A percentile compares a stretch with the other conserved stretches of the same genome.
Conservation (phyloP, 164 flowering plant genomes). For the Dillenia turbinata region DNA sequence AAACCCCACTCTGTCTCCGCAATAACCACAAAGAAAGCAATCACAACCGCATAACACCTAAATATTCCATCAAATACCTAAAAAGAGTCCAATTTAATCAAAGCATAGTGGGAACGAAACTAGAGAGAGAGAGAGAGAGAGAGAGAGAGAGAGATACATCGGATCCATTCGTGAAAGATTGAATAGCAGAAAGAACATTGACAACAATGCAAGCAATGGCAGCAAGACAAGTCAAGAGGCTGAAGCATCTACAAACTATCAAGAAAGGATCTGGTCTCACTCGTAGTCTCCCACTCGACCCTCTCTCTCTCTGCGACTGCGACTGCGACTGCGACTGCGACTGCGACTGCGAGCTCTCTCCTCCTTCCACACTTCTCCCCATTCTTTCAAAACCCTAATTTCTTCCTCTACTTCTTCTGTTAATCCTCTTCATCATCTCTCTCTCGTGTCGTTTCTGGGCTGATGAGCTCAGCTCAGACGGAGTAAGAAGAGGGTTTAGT, state of each 20-base stretch:
- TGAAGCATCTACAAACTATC: slow-evolving; percentile 68
- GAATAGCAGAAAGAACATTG: slow-evolving; percentile 66
- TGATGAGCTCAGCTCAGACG: too few species aligned
- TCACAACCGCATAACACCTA: slow-evolving; percentile 78
- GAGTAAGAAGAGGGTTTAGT: too few species aligned
- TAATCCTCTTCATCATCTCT: too few species aligned
- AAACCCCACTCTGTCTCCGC: slow-evolving; percentile 94
- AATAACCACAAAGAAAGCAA: slow-evolving; percentile 65
- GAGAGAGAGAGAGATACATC: slow-evolving; percentile 40
- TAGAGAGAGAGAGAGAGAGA: neutral
- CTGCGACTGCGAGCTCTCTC: slow-evolving; percentile 3
- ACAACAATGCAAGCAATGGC: slow-evolving; percentile 73
- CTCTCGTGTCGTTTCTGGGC: too few species aligned
- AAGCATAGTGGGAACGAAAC: too few species aligned
- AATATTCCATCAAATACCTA: slow-evolving; percentile 93
- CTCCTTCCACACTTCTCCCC: slow-evolving; percentile 14
- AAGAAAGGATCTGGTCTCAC: slow-evolving; percentile 50
- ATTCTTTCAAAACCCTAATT: neutral
- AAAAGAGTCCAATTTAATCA: neutral
- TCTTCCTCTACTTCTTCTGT: too few species aligned
- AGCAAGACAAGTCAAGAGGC: slow-evolving; percentile 51
- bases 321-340: slow-evolving; percentile 6
- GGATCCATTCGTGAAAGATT: slow-evolving; percentile 61
- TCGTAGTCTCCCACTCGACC: slow-evolving; percentile 17
- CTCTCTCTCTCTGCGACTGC: slow-evolving; percentile 3